Evolutionary conservation across 2,329 filamentous ascomycete genomes (phyloP), one percentile per base, ranked within the genome.

Genomic region (Aspergillus latus): DNA sequence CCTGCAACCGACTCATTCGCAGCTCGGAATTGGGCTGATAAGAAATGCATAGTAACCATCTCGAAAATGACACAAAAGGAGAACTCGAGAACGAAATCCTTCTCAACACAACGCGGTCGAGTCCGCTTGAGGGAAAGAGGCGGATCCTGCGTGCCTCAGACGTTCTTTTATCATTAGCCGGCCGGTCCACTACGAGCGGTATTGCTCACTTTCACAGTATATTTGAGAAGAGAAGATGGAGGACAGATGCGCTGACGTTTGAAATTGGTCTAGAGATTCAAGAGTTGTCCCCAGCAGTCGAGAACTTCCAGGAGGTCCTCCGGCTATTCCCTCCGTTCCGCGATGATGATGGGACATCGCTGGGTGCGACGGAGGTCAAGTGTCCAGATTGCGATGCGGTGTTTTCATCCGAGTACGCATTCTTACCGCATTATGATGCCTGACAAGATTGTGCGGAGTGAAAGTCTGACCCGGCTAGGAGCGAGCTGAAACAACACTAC

Each of bases 381-480:
- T 70, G 68, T 53, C 63, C 64, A 2, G 68, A 70, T 52, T 70
- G 68, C 44, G 64, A 69, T 47, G 68, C 67, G 6, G 61, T 68
- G 13, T 70, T 68, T 53, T 69, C 68, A 15, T 68, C 68, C 5
- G 34, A 58, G 68, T 70, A 62, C 40, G 64, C 28, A n/a, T 21
- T 21, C 16, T 26, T 43, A 10, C 11, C 11, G 34, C 5, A 15
- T 6, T 15, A 21, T 40, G 28, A 29, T 36, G 13, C 11, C 37
- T 5, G 39, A 40, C 16, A 15, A 40, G 11, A 40, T 13, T 13
- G 34, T 13, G n/a, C 34, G 9, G 10, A 44, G 10, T n/a, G 40
- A 34, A 28, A 21, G 45, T 49, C 8, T 26, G 21, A 47, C 47
- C 55, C 29, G 30, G 11, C 37, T 16, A 70, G 68, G n/a, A 45